Evolutionary conservation across 2,329 filamentous ascomycete genomes (phyloP).

Genomic region (Phyllosticta capitalensis): DNA sequence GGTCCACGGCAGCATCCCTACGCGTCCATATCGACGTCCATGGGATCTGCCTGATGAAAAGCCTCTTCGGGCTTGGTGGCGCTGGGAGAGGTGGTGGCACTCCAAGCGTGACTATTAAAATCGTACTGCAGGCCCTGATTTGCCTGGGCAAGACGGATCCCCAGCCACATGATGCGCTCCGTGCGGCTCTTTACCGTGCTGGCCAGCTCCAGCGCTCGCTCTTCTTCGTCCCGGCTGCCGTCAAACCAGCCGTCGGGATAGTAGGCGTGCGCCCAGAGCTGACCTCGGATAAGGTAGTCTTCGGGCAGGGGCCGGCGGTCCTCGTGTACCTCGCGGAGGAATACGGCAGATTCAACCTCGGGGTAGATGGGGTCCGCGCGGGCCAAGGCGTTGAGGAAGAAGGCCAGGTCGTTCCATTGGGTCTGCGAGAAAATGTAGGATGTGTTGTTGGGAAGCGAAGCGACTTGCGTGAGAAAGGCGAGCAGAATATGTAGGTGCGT

Average conservation of each 20-base stretch:
- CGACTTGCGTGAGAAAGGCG: conserved; percentile 46
- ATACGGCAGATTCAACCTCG: conserved; percentile 30
- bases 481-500: conserved; percentile 55
- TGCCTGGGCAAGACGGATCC: conserved; percentile 19
- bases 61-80: not conserved
- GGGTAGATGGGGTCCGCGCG: not conserved
- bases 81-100: not conserved
- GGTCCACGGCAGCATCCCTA: not conserved
- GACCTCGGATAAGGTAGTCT: conserved; percentile 57
- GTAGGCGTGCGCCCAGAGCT: conserved; percentile 51
- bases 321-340: conserved; percentile 35
- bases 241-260: conserved; percentile 53
- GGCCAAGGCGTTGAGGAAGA: conserved; percentile 44
- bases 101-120: not conserved
- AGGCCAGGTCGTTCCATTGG: conserved; percentile 46
- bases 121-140: not conserved
- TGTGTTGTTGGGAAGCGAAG: conserved; percentile 23
- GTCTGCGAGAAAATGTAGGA: conserved; percentile 25
- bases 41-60: not conserved
- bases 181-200: conserved; percentile 50
- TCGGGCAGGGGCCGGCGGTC: conserved; percentile 53
- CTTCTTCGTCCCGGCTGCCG: conserved; percentile 55
- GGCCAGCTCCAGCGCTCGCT: conserved; percentile 52
- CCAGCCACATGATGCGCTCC: conserved; percentile 52
- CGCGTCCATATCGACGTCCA: not conserved